Conservation (phyloP, 2,329 filamentous ascomycete species). For the Botrytis hyacinthi region DNA sequence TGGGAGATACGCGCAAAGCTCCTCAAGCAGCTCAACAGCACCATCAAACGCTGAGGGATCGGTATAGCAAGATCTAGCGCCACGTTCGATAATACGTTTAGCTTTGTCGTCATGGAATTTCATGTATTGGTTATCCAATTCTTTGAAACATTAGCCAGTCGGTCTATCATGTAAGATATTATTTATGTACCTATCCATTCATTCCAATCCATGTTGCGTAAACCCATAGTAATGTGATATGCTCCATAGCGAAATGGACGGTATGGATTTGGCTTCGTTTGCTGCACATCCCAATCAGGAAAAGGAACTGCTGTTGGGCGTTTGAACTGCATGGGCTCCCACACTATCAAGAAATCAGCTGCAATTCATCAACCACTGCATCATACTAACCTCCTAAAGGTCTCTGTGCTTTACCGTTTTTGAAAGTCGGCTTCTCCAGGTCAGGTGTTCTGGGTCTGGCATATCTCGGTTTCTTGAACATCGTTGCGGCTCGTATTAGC, state of each 20-base stretch:
- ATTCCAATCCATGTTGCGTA: slow-evolving; percentile 40
- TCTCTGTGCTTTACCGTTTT: slow-evolving; percentile 31
- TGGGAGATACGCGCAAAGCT: slow-evolving; percentile 68
- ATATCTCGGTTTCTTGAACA: slow-evolving; percentile 29
- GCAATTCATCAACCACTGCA: neutral
- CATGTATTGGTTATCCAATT: slow-evolving; percentile 77
- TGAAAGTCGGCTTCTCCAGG: slow-evolving; percentile 34
- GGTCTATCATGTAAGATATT: neutral
- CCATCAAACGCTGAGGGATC: slow-evolving; percentile 68
- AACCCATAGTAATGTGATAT: slow-evolving; percentile 40
- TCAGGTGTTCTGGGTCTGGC: slow-evolving; percentile 33
- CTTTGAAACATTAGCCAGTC: slow-evolving; percentile 40
- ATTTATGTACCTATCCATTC: slow-evolving; percentile 38
- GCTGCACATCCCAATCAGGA: slow-evolving; percentile 37
- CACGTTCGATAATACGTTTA: slow-evolving; percentile 64
- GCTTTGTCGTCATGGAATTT: slow-evolving; percentile 72
- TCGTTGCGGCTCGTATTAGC: slow-evolving; percentile 25
- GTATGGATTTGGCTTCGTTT: slow-evolving; percentile 38
- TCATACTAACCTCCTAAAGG: slow-evolving; percentile 33
- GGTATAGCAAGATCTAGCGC: slow-evolving; percentile 64
- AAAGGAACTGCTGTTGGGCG: slow-evolving; percentile 35
- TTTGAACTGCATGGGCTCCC: slow-evolving; percentile 37
- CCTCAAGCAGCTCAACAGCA: slow-evolving; percentile 73
- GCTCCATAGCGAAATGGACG: slow-evolving; percentile 38
- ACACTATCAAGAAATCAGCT: slow-evolving; percentile 32